A percentile compares a stretch with the other conserved stretches of the same genome.
Conservation (phyloP, 2,329 filamentous ascomycete species). For the Colletotrichum destructivum region DNA sequence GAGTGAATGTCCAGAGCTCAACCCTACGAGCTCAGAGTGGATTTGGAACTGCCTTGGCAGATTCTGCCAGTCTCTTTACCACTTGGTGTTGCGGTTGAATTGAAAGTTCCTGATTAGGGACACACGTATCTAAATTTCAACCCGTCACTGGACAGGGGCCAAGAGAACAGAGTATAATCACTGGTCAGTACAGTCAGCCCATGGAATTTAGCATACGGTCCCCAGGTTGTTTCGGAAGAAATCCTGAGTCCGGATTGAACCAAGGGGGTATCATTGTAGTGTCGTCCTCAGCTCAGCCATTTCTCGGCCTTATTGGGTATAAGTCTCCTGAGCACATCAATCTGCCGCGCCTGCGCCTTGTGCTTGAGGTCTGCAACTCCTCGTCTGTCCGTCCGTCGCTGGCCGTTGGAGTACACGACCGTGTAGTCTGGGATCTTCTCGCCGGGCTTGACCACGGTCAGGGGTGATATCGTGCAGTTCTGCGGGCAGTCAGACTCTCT, state of each 20-base stretch:
- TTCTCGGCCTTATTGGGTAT: constrained; percentile 70
- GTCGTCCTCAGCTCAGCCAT: constrained; percentile 33
- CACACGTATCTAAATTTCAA: neutral
- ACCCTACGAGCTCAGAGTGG: too few relatives aligned
- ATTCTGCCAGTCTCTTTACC: neutral
- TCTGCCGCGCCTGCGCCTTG: constrained; percentile 76
- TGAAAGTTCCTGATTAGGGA: too few relatives aligned
- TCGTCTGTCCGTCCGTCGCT: constrained; percentile 70
- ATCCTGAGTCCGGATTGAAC: neutral
- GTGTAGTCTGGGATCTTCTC: constrained; percentile 76
- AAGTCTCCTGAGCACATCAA: constrained; percentile 76
- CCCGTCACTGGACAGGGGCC: neutral
- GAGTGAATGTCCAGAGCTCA: too few relatives aligned
- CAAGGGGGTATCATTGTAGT: constrained; percentile 32
- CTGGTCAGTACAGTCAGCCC: neutral
- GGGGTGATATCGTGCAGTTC: constrained; percentile 80
- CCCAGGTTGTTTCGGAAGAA: neutral
- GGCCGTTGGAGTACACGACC: constrained; percentile 78
- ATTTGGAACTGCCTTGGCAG: too few relatives aligned
- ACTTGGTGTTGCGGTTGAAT: too few relatives aligned
- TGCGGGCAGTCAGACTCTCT: constrained; percentile 48
- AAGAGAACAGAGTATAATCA: neutral
- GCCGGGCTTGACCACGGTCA: constrained; percentile 71
- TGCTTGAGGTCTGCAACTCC: constrained; percentile 75
- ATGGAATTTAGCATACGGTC: neutral